Percentiles rank a stretch among this genome's conserved stretches.
Evolutionary conservation across 192 early-diverging fungal genomes (phyloP).

Genomic region (Podila verticillata): DNA sequence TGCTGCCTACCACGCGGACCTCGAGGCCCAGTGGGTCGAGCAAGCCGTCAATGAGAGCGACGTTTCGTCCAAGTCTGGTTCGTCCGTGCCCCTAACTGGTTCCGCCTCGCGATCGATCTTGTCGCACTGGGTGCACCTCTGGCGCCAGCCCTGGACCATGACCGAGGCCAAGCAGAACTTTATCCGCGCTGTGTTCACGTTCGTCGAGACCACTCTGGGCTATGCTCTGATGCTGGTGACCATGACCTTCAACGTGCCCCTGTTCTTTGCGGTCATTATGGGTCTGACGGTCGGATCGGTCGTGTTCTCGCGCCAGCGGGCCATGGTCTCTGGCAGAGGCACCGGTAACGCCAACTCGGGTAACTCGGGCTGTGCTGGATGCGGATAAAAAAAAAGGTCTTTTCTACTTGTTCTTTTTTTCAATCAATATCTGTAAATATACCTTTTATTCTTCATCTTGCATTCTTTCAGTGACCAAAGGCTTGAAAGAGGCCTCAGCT

Average conservation of each 20-base stretch:
- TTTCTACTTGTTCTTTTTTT: neutral
- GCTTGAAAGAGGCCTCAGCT: no score
- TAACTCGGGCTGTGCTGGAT: conserved; percentile 49
- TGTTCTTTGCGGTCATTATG: conserved; percentile 65
- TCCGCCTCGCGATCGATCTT: conserved; percentile 21
- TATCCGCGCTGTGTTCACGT: conserved; percentile 49
- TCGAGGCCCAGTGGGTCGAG: conserved; percentile 50
- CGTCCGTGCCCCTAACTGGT: conserved; percentile 14
- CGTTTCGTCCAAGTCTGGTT: conserved; percentile 6
- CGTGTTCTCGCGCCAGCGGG: conserved; percentile 52
- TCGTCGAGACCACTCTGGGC: conserved; percentile 53
- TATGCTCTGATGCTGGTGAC: conserved; percentile 69
- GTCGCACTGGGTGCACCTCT: conserved; percentile 30
- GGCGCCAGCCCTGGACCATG: conserved; percentile 32
- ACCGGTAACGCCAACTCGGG: conserved; percentile 4
- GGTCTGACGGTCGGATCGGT: conserved; percentile 62
- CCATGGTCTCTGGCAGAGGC: conserved; percentile 4
- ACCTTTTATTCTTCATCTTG: neutral
- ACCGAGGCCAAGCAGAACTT: conserved; percentile 35
- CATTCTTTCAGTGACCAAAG: no score
- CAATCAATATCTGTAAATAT: conserved; percentile 8
- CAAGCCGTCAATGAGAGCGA: conserved; percentile 4
- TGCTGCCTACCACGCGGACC: conserved; percentile 38
- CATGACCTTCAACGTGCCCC: conserved; percentile 73
- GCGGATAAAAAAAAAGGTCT: conserved; percentile 28